phyloP scores from a whole-genome alignment of 1,284 basidiomycete species.

The Sutorius eximius region DNA sequence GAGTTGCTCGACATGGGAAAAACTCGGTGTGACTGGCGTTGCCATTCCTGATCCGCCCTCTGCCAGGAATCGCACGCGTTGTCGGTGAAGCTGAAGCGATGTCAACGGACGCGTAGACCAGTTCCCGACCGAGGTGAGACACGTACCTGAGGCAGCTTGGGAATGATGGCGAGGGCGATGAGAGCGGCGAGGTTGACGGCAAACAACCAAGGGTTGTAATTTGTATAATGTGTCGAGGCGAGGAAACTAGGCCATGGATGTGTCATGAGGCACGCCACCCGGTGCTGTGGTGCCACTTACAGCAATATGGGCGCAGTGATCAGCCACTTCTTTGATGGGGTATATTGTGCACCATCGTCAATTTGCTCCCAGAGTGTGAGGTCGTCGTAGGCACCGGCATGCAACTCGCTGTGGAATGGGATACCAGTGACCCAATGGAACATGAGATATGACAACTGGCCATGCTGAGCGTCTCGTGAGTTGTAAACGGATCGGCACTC shows the following conservation, averaged over 20 bases:
- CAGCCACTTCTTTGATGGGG: constrained; percentile 97
- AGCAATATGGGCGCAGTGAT: constrained; percentile 88
- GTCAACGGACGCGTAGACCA: constrained; percentile 18
- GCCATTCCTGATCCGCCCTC: constrained; percentile 57
- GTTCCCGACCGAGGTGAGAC: background rate
- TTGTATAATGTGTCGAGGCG: constrained; percentile 96
- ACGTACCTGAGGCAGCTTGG: constrained; percentile 89
- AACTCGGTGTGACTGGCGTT: constrained; percentile 63
- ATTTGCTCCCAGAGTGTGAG: constrained; percentile 99
- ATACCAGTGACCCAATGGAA: constrained; percentile 99
- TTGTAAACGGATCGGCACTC: constrained; percentile 36
- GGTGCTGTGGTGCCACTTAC: constrained; percentile 51
- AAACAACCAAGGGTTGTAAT: constrained; percentile 92
- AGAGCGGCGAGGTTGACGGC: constrained; percentile 88
- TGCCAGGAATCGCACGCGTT: constrained; percentile 73
- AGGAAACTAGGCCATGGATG: constrained; percentile 67
- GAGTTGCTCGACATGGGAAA: constrained; percentile 38
- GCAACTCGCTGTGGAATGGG: constrained; percentile 87
- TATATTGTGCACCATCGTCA: constrained; percentile 97
- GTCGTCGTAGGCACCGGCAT: constrained; percentile 94
- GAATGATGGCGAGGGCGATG: constrained; percentile 78
- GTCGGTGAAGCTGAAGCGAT: constrained; percentile 65
- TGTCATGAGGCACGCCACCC: background rate
- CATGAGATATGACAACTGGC: constrained; percentile 94
- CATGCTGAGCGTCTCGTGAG: constrained; percentile 2